A percentile compares a stretch with the other conserved stretches of the same genome.
Conservation (phyloP, 1,284 basidiomycete species). For the Ceraceosorus guamensis region DNA sequence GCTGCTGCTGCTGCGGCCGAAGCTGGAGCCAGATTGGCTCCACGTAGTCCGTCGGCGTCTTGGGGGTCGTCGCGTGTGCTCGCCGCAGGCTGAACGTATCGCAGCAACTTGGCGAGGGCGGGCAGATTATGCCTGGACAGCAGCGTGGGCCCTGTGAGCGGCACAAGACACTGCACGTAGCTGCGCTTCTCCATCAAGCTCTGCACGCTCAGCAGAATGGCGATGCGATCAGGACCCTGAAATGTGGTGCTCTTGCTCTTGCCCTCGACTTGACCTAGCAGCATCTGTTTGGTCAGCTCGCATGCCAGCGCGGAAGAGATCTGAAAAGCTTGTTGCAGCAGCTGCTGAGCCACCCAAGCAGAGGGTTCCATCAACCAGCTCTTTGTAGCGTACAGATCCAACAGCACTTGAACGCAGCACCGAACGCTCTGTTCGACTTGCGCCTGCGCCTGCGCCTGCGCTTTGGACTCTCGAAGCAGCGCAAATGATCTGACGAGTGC, state of each 20-base stretch:
- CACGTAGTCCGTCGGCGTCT: too few relatives aligned
- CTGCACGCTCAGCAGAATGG: conserved; percentile 64
- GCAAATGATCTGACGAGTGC: conserved; percentile 49
- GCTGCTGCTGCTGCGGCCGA: too few relatives aligned
- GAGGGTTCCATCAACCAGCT: conserved; percentile 85
- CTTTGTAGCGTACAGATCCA: conserved; percentile 71
- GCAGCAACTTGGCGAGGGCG: conserved; percentile 66
- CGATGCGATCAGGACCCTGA: conserved; percentile 84
- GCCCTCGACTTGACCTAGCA: too few relatives aligned
- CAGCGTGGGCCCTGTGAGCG: conserved; percentile 53
- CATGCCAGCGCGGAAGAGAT: too few relatives aligned
- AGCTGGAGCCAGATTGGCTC: too few relatives aligned
- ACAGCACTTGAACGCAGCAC: conserved; percentile 61
- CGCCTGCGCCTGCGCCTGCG: too few relatives aligned
- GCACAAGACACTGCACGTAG: too few relatives aligned
- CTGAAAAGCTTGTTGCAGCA: conserved; percentile 12
- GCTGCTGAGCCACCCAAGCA: conserved; percentile 70
- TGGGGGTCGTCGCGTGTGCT: too few relatives aligned
- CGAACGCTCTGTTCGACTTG: conserved; percentile 63
- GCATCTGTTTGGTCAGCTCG: too few relatives aligned
- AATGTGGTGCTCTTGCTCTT: too few relatives aligned
- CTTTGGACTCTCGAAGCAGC: conserved; percentile 65
- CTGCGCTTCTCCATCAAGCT: too few relatives aligned
- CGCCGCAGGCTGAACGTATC: too few relatives aligned
- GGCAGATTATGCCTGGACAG: conserved; percentile 65